These are phyloP conservation scores for Corynascus novoguineensis DNA, from an alignment of 495 filamentous ascomycete species.

Conservation along the genomic window DNA sequence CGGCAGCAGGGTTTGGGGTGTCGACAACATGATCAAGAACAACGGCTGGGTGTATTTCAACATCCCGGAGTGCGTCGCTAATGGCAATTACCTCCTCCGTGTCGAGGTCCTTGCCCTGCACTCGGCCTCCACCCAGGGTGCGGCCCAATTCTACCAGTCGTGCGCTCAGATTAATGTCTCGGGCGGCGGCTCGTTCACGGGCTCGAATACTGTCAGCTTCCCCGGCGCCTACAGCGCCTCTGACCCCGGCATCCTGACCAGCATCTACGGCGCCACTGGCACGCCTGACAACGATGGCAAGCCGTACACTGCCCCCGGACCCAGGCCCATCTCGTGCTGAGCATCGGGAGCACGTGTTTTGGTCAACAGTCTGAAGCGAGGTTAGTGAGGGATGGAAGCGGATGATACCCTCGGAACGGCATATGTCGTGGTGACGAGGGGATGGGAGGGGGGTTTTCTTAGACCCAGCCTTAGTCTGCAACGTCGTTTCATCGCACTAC, in stretches of 20 bases:
- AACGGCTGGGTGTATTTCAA: slow-evolving; percentile 45
- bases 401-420: too few relatives aligned
- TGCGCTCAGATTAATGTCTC: slow-evolving; percentile 53
- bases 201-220: slow-evolving; percentile 47
- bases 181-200: slow-evolving; percentile 41
- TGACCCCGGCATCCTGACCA: slow-evolving; percentile 49
- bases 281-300: slow-evolving; percentile 44
- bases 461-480: too few relatives aligned
- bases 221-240: slow-evolving; percentile 49
- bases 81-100: slow-evolving; percentile 51
- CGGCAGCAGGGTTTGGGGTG: slow-evolving; percentile 45
- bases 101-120: slow-evolving; percentile 52
- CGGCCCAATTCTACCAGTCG: slow-evolving; percentile 53
- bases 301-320: slow-evolving; percentile 42
- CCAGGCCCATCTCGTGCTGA: slow-evolving; percentile 40
- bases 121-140: slow-evolving; percentile 37
- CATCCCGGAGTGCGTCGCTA: slow-evolving; percentile 44
- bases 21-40: slow-evolving; percentile 47
- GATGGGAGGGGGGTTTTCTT: too few relatives aligned
- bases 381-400: neutral
- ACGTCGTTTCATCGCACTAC: too few relatives aligned
- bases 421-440: too few relatives aligned
- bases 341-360: neutral
- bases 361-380: neutral
- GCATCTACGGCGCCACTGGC: slow-evolving; percentile 48